phyloP scores from a whole-genome alignment of 2,329 filamentous ascomycete species.

The Volutella citrinella region DNA sequence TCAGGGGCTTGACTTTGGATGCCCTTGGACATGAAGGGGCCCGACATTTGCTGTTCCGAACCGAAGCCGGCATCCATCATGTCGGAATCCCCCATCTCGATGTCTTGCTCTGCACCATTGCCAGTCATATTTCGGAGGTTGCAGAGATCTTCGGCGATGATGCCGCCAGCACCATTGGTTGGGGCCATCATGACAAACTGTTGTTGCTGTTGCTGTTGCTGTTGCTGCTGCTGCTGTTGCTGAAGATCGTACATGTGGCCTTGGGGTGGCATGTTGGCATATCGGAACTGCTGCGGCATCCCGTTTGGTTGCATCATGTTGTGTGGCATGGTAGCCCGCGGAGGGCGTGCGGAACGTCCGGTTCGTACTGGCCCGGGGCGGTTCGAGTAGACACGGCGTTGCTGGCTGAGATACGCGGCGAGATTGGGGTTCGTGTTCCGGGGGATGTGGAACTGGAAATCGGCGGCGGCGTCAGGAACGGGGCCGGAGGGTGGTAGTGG shows the following conservation, averaged over 20 bases:
- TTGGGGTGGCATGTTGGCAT: constrained; percentile 16
- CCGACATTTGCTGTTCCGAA: constrained; percentile 18
- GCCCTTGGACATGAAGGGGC: constrained; percentile 17
- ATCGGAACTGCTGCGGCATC: constrained; percentile 23
- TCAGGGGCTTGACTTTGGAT: constrained; percentile 21
- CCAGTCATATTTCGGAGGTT: constrained; percentile 32
- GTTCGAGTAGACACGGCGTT: constrained; percentile 31
- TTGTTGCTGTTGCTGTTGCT: constrained; percentile 26
- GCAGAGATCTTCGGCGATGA: constrained; percentile 36
- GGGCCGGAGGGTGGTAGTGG: constrained; percentile 21
- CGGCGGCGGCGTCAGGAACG: constrained; percentile 25
- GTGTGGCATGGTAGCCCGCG: constrained; percentile 19
- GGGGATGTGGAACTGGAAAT: constrained; percentile 37
- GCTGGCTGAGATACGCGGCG: constrained; percentile 33
- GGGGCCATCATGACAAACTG: constrained; percentile 29
- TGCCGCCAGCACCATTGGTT: constrained; percentile 27
- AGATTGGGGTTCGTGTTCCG: constrained; percentile 31
- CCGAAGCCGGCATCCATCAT: constrained; percentile 29
- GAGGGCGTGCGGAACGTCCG: constrained; percentile 29
- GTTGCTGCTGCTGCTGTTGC: too few relatives aligned
- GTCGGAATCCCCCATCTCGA: constrained; percentile 34
- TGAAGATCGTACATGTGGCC: constrained; percentile 26
- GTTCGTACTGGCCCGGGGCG: constrained; percentile 25
- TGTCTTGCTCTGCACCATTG: constrained; percentile 28
- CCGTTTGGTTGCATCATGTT: constrained; percentile 12